These are phyloP conservation scores for Podaxis rugospora DNA, from an alignment of 768 basidiomycete genomes.

Conservation along the genomic window DNA sequence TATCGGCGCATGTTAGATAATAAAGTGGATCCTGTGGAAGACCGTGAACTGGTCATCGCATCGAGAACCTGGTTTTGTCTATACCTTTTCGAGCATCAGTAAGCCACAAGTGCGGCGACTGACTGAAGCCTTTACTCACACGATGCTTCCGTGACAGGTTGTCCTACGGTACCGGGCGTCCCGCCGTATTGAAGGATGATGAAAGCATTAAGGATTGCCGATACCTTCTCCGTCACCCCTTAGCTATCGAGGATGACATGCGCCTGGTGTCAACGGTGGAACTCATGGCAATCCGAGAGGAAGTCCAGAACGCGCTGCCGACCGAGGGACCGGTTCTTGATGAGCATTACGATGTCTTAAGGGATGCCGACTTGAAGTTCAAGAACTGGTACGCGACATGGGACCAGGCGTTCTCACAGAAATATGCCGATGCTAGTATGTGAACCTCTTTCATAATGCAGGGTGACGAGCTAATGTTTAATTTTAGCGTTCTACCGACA, in stretches of 20 bases:
- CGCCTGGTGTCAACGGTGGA: slow-evolving; percentile 94
- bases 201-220: slow-evolving; percentile 84
- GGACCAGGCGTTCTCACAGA: slow-evolving; percentile 76
- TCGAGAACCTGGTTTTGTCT: slow-evolving; percentile 91
- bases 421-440: slow-evolving; percentile 79
- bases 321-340: slow-evolving; percentile 71
- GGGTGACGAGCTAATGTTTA: background rate
- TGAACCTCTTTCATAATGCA: background rate
- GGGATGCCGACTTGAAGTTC: slow-evolving; percentile 74
- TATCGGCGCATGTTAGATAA: slow-evolving; percentile 71
- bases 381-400: slow-evolving; percentile 76
- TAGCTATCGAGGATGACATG: slow-evolving; percentile 91
- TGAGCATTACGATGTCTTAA: slow-evolving; percentile 66
- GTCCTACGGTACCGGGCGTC: slow-evolving; percentile 92
- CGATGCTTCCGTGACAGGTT: slow-evolving; percentile 44
- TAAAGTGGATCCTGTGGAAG: slow-evolving; percentile 53
- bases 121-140: background rate
- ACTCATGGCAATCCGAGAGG: slow-evolving; percentile 84
- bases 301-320: slow-evolving; percentile 77
- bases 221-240: slow-evolving; percentile 76
- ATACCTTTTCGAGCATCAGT: slow-evolving; percentile 95
- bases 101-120: slow-evolving; percentile 24
- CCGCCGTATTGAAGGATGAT: slow-evolving; percentile 89
- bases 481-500: slow-evolving; percentile 77
- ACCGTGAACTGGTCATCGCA: slow-evolving; percentile 76